Evolutionary conservation across 306 rosid species (phyloP).

Genomic region (Erythrophleum fordii): DNA sequence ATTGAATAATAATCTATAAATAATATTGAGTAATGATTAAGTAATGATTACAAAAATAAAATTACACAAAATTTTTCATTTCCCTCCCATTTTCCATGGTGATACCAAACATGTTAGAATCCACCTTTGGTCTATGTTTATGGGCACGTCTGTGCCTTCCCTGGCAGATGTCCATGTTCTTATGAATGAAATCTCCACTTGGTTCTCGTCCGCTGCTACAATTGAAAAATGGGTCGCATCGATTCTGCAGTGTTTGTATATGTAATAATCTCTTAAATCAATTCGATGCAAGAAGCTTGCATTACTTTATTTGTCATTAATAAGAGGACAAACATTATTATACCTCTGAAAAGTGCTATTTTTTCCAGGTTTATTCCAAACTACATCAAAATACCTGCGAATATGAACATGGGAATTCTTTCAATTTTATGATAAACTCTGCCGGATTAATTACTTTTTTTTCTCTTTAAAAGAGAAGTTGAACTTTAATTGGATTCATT

Average conservation of each 20-base stretch:
- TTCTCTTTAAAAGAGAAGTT: too few species aligned
- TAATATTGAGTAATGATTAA: too few species aligned
- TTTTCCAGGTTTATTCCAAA: slow-evolving; percentile 54
- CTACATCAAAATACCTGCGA: slow-evolving; percentile 73
- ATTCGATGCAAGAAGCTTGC: not conserved
- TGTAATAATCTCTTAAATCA: not conserved
- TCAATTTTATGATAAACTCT: not conserved
- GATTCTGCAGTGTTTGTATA: slow-evolving; percentile 46
- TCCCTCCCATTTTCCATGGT: too few species aligned
- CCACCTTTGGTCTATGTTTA: slow-evolving; percentile 79
- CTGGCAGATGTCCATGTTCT: slow-evolving; percentile 55
- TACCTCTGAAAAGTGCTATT: slow-evolving; percentile 47
- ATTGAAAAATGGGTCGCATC: slow-evolving; percentile 51
- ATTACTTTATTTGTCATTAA: not conserved
- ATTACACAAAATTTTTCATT: too few species aligned
- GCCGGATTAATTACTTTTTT: not conserved
- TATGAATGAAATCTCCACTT: slow-evolving; percentile 69
- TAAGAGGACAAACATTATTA: not conserved
- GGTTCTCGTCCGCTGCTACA: slow-evolving; percentile 40
- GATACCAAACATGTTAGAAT: too few species aligned
- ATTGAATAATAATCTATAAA: too few species aligned
- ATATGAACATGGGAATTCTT: not conserved
- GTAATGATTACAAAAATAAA: too few species aligned
- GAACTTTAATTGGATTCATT: not conserved
- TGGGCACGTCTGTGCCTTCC: slow-evolving; percentile 44